Evolutionary conservation across 306 rosid genomes (phyloP).

Genomic region (Vigna hirtella): DNA sequence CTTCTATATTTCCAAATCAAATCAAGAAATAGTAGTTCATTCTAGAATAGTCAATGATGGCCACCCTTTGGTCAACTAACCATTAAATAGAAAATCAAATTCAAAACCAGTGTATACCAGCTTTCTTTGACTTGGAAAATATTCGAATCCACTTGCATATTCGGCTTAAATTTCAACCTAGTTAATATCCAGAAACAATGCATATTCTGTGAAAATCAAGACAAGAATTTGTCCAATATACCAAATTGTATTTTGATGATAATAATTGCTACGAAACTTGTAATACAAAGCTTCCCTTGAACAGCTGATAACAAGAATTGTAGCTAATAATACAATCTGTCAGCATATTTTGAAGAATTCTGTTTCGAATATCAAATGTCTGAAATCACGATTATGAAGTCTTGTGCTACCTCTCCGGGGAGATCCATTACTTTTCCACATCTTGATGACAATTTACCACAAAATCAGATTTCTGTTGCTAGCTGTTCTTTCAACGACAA

Average conservation of each 20-base stretch:
- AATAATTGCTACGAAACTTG: neutral
- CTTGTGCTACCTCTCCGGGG: constrained; percentile 31
- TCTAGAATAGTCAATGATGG: neutral
- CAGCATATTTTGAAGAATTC: constrained; percentile 21
- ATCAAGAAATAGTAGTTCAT: neutral
- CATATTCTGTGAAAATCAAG: constrained; percentile 16
- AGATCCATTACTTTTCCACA: constrained; percentile 44
- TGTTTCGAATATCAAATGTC: constrained; percentile 30
- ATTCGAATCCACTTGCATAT: neutral
- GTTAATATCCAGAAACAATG: constrained; percentile 27
- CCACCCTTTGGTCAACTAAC: constrained; percentile 33
- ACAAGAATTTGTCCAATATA: neutral
- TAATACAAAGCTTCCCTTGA: constrained; percentile 1
- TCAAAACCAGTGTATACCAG: constrained; percentile 3
- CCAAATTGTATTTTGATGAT: neutral
- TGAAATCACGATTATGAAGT: constrained; percentile 46
- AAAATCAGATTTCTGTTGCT: constrained; percentile 48
- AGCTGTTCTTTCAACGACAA: constrained; percentile 43
- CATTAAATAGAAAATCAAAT: neutral
- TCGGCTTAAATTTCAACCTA: neutral
- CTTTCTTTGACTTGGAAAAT: constrained; percentile 27
- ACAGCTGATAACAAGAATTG: neutral
- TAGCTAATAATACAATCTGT: neutral
- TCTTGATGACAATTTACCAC: constrained; percentile 42
- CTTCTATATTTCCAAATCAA: constrained; percentile 23